phyloP scores from a whole-genome alignment of 169 alveolate genomes.

The Plasmodium malariae region DNA sequence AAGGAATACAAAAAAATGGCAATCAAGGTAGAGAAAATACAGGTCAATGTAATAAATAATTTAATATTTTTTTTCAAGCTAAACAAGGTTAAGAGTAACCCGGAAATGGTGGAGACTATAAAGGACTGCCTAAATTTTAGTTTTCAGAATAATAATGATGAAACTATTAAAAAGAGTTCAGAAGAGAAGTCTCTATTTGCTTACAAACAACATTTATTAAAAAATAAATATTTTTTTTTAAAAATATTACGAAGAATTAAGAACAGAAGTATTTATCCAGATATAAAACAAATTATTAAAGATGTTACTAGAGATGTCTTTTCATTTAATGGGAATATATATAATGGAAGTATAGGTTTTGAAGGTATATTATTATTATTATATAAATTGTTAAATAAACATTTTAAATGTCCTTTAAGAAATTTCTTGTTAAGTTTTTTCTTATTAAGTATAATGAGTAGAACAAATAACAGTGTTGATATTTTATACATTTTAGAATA shows the following conservation, averaged over 20 bases:
- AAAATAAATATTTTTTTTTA: conserved; percentile 65
- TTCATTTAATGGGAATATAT: conserved; percentile 52
- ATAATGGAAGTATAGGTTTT: conserved; percentile 67
- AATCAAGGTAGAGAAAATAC: conserved; percentile 48
- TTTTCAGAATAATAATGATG: conserved; percentile 55
- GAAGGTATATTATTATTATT: conserved; percentile 15
- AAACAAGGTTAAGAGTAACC: background rate
- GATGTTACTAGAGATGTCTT: conserved; percentile 69
- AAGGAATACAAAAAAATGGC: conserved; percentile 41
- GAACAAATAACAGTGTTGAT: conserved; percentile 75
- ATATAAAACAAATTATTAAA: conserved; percentile 60
- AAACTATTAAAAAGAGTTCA: conserved; percentile 16
- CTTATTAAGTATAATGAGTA: conserved; percentile 52
- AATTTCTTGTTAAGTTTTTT: conserved; percentile 30
- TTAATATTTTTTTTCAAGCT: conserved; percentile 60
- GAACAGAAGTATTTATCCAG: conserved; percentile 42
- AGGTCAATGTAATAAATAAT: conserved; percentile 17
- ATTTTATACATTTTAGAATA: conserved; percentile 56
- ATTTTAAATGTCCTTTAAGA: conserved; percentile 7
- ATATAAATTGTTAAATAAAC: conserved; percentile 39
- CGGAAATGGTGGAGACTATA: conserved; percentile 11
- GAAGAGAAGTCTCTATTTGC: conserved; percentile 28
- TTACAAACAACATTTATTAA: conserved; percentile 54
- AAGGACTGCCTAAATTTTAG: conserved; percentile 24
- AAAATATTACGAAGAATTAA: conserved; percentile 52